Evolutionary conservation across 2,329 filamentous ascomycete species (phyloP), one percentile per base, ranked within the genome.

Genomic region (Calonectria multiphialidica): DNA sequence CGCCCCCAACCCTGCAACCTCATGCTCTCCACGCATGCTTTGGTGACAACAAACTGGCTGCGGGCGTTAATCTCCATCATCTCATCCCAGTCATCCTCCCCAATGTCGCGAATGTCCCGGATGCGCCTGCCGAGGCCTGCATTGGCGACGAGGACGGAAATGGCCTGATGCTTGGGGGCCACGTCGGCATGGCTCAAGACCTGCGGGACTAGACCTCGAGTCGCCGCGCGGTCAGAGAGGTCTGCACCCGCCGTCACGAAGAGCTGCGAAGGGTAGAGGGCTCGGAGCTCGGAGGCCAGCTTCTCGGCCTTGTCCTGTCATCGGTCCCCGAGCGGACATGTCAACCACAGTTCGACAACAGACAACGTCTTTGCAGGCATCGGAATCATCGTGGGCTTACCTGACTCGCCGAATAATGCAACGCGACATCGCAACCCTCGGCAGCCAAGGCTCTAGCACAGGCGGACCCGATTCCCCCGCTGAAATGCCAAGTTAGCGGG

Each of bases 11-110:
- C 63, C 69, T 83, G 82, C 0, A 65, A 30, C 8, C 82, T 75
- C 82, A 83, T 83, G 0, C 78, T 80, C 15, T 75, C 66, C 2
- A 83, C 40, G 49, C 81, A 83, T 1, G 77, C 78, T 35, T 80
- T 82, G 2, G 81, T 81, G 2, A 83, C 78, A 5, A 82, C 81
- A 57, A 83, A 83, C 57, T 83, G 81, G 67, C 81, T 82, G 16
- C 81, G 75, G 1, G 79, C 57, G 68, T 83, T 82, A 33, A 83
- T 76, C 37, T 83, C 82, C 75, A 83, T 80, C 70, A 83, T 77
- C 55, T 81, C 77, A 71, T 84, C 82, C 82, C 82, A 84, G 47
- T 83, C 82, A 2, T 81, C 81, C 40, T 83, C 82, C 40, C 68
- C 69, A 30, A 84, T 83, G 23, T 84, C 76, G 3, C 71, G 65